These are phyloP conservation scores for Rhizodiscina lignyota DNA, from an alignment of 495 filamentous ascomycete genomes.

Conservation along the genomic window DNA sequence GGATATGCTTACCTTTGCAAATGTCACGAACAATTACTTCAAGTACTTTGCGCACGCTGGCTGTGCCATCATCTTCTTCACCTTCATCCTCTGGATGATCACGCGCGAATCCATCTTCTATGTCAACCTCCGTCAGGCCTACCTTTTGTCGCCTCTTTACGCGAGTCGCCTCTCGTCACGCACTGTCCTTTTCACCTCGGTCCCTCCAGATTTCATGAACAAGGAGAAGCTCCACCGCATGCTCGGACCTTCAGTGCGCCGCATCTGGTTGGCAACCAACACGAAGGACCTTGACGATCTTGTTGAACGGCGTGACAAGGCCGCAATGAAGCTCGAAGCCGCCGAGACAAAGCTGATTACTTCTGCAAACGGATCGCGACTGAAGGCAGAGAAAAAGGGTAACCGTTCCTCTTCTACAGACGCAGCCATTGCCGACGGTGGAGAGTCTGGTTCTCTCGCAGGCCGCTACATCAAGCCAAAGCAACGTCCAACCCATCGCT, in stretches of 20 bases:
- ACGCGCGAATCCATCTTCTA: constrained; percentile 86
- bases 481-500: constrained; percentile 71
- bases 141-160: constrained; percentile 75
- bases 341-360: constrained; percentile 81
- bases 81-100: constrained; percentile 76
- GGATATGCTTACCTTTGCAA: constrained; percentile 62
- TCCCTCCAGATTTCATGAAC: constrained; percentile 59
- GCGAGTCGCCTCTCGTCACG: constrained; percentile 80
- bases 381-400: constrained; percentile 52
- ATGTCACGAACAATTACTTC: constrained; percentile 40
- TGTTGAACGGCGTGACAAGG: constrained; percentile 70
- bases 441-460: constrained; percentile 53
- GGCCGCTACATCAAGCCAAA: constrained; percentile 60
- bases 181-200: constrained; percentile 82
- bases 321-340: constrained; percentile 71
- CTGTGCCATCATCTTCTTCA: constrained; percentile 59
- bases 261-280: constrained; percentile 74
- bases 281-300: constrained; percentile 67
- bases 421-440: constrained; percentile 21
- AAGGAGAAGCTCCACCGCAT: constrained; percentile 57
- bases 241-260: constrained; percentile 66
- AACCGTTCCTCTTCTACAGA: constrained; percentile 26
- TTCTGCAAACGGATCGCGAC: constrained; percentile 58
- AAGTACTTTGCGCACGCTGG: constrained; percentile 68
- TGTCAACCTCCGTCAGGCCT: constrained; percentile 91